Evolutionary conservation across 208 protist genomes (phyloP), one percentile per base, ranked within the genome.

Genomic region (Borovskyia barvae): DNA sequence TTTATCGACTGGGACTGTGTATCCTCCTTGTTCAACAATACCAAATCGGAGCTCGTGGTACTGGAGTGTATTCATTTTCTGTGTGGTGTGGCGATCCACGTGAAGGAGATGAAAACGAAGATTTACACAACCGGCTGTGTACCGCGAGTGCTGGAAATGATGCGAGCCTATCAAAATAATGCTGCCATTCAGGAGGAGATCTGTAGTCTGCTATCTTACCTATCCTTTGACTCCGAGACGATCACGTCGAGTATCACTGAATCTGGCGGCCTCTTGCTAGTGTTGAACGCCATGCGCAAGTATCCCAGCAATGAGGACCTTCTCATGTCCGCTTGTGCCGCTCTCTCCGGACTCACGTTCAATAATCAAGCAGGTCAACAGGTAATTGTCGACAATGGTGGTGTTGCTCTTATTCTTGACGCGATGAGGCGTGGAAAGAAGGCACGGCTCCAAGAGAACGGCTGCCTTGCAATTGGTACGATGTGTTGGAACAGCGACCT

Each of bases 401-500:
- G 82, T 9, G 84, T 94, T 14, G 72, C 67, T 28, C 73, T 77
- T 46, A 92, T 96, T 49, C 46, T 93, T 40, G 79, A 92, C 46
- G 82, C 83, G 28, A 94, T 96, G 91, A 69, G 82, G 9, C 42
- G 51, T 6, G 85, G 83, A 36, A 88, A 76, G 65, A 89, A 87
- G 52, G 70, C 90, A 15, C 76, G 85, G 19, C 58, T 96, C 42
- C 83, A 93, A 53, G 87, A 96, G 48, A 94, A 93, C 56, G 82
- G 82, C 12, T 94, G 87, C 72, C 68, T 96, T 19, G 85, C 81
- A 0, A 82, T 96, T 45, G 91, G 91, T 46, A 94, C 91, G 39
- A 92, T 96, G 85, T 94, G 87, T 72, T 96, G 91, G 88, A 94
- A 94, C 69, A 85, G 69, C 60, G 86, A 94, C 43, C 73, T 94